These are phyloP conservation scores for Metschnikowia continentalis DNA, from an alignment of 805 yeast genomes.

Conservation along the genomic window DNA sequence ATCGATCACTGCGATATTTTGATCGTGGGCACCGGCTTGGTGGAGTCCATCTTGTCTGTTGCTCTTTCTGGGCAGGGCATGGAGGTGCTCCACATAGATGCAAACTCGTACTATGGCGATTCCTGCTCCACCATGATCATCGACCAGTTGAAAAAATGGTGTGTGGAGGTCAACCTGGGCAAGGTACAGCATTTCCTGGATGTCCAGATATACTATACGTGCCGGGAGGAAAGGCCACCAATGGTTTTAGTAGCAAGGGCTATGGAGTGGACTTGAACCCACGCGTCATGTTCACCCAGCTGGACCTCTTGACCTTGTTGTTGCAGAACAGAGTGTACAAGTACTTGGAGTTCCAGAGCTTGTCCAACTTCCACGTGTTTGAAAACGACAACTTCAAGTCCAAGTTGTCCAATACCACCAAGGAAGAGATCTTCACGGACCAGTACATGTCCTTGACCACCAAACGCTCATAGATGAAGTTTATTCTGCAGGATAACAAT, in stretches of 20 bases:
- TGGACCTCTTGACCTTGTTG: constrained; percentile 77
- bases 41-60: constrained; percentile 85
- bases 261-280: constrained; percentile 89
- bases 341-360: constrained; percentile 87
- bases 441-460: constrained; percentile 69
- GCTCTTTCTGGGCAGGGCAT: constrained; percentile 98
- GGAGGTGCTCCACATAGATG: constrained; percentile 85
- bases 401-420: constrained; percentile 71
- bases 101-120: constrained; percentile 85
- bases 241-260: constrained; percentile 56
- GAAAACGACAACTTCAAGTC: constrained; percentile 83
- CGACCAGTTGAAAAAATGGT: constrained; percentile 85
- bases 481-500: constrained; percentile 55
- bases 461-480: constrained; percentile 85
- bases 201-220: constrained; percentile 80
- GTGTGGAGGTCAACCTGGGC: constrained; percentile 57
- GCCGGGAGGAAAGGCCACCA: constrained; percentile 52
- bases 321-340: constrained; percentile 83
- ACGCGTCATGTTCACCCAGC: constrained; percentile 79
- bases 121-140: constrained; percentile 78
- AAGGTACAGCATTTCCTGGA: constrained; percentile 48
- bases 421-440: constrained; percentile 91
- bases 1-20: constrained; percentile 73
- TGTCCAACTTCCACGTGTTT: constrained; percentile 87
- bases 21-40: constrained; percentile 88